phyloP scores from a whole-genome alignment of 768 basidiomycete genomes.

The Mycena crocata region DNA sequence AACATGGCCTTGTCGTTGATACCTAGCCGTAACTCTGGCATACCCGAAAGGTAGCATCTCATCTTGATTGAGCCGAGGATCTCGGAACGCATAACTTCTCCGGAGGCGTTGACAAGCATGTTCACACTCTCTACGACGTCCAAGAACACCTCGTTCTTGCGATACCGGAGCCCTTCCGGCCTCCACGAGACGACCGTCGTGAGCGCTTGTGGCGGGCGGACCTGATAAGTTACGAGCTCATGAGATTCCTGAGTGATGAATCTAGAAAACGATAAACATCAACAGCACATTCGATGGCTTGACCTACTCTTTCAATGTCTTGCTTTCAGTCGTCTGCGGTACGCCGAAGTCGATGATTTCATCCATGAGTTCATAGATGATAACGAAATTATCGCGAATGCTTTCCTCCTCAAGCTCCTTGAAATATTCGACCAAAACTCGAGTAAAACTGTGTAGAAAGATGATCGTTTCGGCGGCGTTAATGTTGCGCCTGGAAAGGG shows the following conservation, averaged over 20 bases:
- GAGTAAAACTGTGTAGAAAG: constrained; percentile 92
- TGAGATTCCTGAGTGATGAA: constrained; percentile 99
- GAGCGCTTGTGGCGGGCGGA: constrained; percentile 94
- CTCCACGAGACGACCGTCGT: constrained; percentile 99
- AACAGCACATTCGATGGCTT: neutral
- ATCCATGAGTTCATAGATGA: constrained; percentile 97
- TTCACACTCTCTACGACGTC: constrained; percentile 99
- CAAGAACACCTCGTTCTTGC: constrained; percentile 99
- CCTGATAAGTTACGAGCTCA: constrained; percentile 89
- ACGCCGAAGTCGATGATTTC: constrained; percentile 99
- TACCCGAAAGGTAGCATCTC: constrained; percentile 98
- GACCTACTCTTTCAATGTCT: constrained; percentile 94
- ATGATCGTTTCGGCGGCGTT: constrained; percentile 96
- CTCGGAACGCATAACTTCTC: constrained; percentile 96
- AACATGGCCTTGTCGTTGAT: constrained; percentile 99
- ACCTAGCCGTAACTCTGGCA: constrained; percentile 95
- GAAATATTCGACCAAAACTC: constrained; percentile 97
- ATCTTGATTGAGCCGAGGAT: constrained; percentile 98
- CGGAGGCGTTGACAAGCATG: constrained; percentile 86
- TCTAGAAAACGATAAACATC: constrained; percentile 48
- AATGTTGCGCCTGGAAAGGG: constrained; percentile 93
- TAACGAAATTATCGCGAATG: constrained; percentile 98
- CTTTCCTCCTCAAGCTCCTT: constrained; percentile 99
- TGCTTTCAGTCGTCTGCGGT: constrained; percentile 98
- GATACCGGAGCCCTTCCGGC: constrained; percentile 94